These are phyloP conservation scores for Pleoardoris graminearum DNA, from an alignment of 2,329 filamentous ascomycete species.

Conservation along the genomic window DNA sequence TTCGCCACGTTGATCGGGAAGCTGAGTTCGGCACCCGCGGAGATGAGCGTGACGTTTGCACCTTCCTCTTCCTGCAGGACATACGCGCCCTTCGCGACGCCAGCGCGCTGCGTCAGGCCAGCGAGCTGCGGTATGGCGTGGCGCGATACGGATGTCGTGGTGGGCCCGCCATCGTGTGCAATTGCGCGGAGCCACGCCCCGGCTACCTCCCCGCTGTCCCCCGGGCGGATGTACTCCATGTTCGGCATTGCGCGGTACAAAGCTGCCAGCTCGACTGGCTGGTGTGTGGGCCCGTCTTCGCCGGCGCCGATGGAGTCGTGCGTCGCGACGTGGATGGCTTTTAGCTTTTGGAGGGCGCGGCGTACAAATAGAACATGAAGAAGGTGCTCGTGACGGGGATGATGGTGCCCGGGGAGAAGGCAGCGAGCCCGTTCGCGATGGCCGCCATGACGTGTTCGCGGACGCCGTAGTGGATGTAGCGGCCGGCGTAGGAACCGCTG, in stretches of 20 bases:
- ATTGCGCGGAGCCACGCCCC: slow-evolving; percentile 59
- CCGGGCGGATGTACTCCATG: slow-evolving; percentile 62
- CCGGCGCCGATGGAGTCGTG: slow-evolving; percentile 62
- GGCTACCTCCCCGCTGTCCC: slow-evolving; percentile 60
- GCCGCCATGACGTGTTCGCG: slow-evolving; percentile 44
- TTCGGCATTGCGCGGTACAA: slow-evolving; percentile 67
- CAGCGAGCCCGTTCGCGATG: slow-evolving; percentile 60
- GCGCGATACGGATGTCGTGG: slow-evolving; percentile 54
- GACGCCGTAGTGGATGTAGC: slow-evolving; percentile 53
- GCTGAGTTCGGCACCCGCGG: slow-evolving; percentile 52
- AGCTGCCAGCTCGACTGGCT: slow-evolving; percentile 60
- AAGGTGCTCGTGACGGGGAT: slow-evolving; percentile 62
- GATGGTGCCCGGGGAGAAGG: slow-evolving; percentile 50
- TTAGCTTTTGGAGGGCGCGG: slow-evolving; percentile 59
- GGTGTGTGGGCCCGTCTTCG: slow-evolving; percentile 65
- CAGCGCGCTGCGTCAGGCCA: slow-evolving; percentile 45
- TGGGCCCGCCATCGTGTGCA: slow-evolving; percentile 45
- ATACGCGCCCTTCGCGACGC: slow-evolving; percentile 53
- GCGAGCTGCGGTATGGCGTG: slow-evolving; percentile 51
- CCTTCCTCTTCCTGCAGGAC: slow-evolving; percentile 49
- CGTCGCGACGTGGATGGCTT: slow-evolving; percentile 63
- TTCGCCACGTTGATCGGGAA: slow-evolving; percentile 49
- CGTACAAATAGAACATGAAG: slow-evolving; percentile 67
- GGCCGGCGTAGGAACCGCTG: slow-evolving; percentile 58
- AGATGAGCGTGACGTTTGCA: slow-evolving; percentile 52